These are phyloP conservation scores for Penicillium sp. DNA, from an alignment of 2,329 filamentous ascomycete genomes.

Conservation along the genomic window DNA sequence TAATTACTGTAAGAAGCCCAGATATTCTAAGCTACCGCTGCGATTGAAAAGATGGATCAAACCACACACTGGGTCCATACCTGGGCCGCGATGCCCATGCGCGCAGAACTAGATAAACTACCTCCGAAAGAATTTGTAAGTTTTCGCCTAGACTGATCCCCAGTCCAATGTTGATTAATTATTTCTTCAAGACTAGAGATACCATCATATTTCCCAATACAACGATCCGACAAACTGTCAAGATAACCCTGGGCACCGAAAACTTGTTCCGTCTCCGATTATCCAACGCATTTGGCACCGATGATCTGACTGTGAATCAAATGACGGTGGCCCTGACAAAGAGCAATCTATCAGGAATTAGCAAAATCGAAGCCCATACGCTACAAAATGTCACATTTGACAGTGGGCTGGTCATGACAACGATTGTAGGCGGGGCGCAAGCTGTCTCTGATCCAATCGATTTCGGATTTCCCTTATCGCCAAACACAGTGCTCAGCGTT, in stretches of 20 bases:
- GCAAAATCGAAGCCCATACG: slow-evolving; percentile 59
- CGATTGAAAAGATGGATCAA: not conserved
- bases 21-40: not conserved
- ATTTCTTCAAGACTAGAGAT: not conserved
- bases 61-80: not conserved
- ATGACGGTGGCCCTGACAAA: slow-evolving; percentile 64
- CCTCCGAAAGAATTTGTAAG: slow-evolving; percentile 1
- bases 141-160: not conserved
- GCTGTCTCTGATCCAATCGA: slow-evolving; percentile 67
- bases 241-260: slow-evolving; percentile 62
- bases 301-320: slow-evolving; percentile 64
- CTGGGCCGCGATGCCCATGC: slow-evolving; percentile 9
- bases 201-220: slow-evolving; percentile 58
- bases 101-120: not conserved
- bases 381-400: slow-evolving; percentile 65
- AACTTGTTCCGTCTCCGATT: slow-evolving; percentile 65
- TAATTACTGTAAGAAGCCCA: not conserved
- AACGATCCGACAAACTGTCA: slow-evolving; percentile 70
- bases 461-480: slow-evolving; percentile 43
- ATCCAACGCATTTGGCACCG: slow-evolving; percentile 69
- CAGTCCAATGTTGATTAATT: not conserved
- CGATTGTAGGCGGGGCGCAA: slow-evolving; percentile 62
- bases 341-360: slow-evolving; percentile 51
- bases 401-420: slow-evolving; percentile 54
- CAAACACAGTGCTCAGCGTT: slow-evolving; percentile 60